Percentiles rank a stretch among this genome's conserved stretches.
Evolutionary conservation across 2,329 filamentous ascomycete species (phyloP).

Genomic region (Lachnellula occidentalis): DNA sequence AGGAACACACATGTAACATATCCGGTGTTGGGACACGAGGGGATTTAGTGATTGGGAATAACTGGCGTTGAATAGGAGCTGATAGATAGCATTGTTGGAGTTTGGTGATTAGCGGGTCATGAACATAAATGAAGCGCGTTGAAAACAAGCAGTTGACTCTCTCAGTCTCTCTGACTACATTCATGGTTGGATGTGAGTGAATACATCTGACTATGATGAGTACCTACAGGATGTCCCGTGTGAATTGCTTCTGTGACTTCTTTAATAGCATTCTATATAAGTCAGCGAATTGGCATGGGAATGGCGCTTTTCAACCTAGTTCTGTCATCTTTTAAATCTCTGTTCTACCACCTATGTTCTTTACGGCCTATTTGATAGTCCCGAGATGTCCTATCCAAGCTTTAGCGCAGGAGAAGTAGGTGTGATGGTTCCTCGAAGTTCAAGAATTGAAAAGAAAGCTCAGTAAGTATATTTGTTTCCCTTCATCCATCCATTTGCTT

Average conservation of each 20-base stretch:
- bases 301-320: too few species aligned
- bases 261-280: too few species aligned
- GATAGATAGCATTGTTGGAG: slow-evolving; percentile 1
- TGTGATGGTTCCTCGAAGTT: not conserved
- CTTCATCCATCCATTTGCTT: not conserved
- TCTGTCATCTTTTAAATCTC: too few species aligned
- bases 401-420: too few species aligned
- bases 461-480: not conserved
- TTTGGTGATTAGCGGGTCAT: not conserved
- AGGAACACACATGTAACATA: slow-evolving; percentile 3
- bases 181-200: not conserved
- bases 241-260: too few species aligned
- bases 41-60: not conserved
- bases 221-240: too few species aligned
- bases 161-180: not conserved
- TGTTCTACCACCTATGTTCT: too few species aligned
- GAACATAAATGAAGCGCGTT: not conserved
- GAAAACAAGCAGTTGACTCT: not conserved
- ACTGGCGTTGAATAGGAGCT: slow-evolving; percentile 1
- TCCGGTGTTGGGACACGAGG: not conserved
- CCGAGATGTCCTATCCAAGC: too few species aligned
- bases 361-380: too few species aligned
- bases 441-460: not conserved
- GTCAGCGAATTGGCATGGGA: not conserved
- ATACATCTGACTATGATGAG: not conserved